These are phyloP conservation scores for Solanum paucissectum DNA, from an alignment of 257 asterid genomes.

Conservation along the genomic window DNA sequence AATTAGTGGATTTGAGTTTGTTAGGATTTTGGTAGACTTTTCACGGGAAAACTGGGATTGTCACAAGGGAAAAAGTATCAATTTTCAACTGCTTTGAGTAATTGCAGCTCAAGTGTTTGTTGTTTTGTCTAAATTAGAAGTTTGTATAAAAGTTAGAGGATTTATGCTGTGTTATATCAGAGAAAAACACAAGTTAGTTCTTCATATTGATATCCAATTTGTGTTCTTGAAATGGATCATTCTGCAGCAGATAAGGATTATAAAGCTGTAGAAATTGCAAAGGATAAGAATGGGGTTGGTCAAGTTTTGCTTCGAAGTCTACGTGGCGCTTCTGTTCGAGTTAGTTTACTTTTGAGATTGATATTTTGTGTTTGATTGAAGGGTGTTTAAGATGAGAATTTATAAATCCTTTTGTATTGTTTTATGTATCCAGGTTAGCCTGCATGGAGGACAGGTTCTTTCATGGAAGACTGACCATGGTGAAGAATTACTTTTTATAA, in stretches of 20 bases:
- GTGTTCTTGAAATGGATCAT: slow-evolving; percentile 46
- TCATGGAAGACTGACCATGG: slow-evolving; percentile 73
- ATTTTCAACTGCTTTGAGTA: slow-evolving; percentile 25
- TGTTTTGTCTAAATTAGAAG: background rate
- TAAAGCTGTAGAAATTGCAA: slow-evolving; percentile 37
- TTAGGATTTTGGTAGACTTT: slow-evolving; percentile 32
- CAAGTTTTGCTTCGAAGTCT: slow-evolving; percentile 58
- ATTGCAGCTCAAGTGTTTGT: background rate
- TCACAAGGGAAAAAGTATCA: slow-evolving; percentile 29
- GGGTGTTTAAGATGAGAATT: background rate
- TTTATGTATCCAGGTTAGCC: slow-evolving; percentile 51
- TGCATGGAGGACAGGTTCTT: slow-evolving; percentile 91
- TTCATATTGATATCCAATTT: slow-evolving; percentile 12
- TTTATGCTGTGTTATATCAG: background rate
- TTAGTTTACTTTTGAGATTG: slow-evolving; percentile 20
- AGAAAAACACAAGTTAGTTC: slow-evolving; percentile 1
- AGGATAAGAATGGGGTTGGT: slow-evolving; percentile 50
- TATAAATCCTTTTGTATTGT: background rate
- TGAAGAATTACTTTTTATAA: slow-evolving; percentile 63
- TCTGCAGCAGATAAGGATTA: slow-evolving; percentile 29
- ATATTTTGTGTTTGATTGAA: background rate
- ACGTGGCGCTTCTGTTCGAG: slow-evolving; percentile 68
- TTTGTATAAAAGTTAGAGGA: background rate
- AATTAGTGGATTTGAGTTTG: slow-evolving; percentile 22
- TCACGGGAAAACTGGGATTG: slow-evolving; percentile 46